Base-by-base conservation (phyloP, 2,329 filamentous ascomycete genomes). In the Nothomitra cinnamomea region DNA sequence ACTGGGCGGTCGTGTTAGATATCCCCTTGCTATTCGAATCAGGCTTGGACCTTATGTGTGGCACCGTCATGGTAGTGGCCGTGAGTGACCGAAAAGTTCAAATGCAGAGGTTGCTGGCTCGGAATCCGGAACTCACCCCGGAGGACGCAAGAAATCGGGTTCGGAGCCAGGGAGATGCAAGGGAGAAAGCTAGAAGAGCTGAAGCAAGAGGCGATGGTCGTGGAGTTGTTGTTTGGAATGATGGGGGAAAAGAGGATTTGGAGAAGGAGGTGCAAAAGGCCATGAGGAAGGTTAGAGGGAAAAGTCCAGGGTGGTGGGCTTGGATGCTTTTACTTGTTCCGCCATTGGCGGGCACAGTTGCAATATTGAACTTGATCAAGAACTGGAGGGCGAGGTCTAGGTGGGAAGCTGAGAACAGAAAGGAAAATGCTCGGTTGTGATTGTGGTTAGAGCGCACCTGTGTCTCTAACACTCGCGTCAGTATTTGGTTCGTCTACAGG, bases 21-120 rank as follows among this genome's bases (percentile, higher is more conserved):
- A 82, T 98, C 7, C 92, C 92, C 52, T 71, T 98, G 53, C 74
- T 98, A 42, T 95, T 95, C 61, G 92, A 98, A 72, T 83, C 80
- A 60, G 80, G 81, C 1, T 81, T 95, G 67, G 92, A 98, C 66
- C 72, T 80, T 41, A 78, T 94, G 59, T 95, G 89, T 63, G 88
- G 88, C 2, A 82, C 80, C 0, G 84, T 94, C 15, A 69, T 95
- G 56, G 88, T 98, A 0, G 90, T 96, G 1, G 88, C 83, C 0
- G 88, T 96, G 19, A 73, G 70, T 10, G 86, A 95, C 60, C 82
- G 86, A 0, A 77, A 75, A 57, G 76, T 89, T 48, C 92, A 98
- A 73, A 90, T 95, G 77, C 70, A 76, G 62, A 73, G 92, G 55
- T 68, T 98, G 56, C 75, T 81, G 60, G 79, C 77, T 15, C 72